These are phyloP conservation scores for Emericellopsis cladophorae DNA, from an alignment of 2,329 filamentous ascomycete genomes.

Conservation along the genomic window DNA sequence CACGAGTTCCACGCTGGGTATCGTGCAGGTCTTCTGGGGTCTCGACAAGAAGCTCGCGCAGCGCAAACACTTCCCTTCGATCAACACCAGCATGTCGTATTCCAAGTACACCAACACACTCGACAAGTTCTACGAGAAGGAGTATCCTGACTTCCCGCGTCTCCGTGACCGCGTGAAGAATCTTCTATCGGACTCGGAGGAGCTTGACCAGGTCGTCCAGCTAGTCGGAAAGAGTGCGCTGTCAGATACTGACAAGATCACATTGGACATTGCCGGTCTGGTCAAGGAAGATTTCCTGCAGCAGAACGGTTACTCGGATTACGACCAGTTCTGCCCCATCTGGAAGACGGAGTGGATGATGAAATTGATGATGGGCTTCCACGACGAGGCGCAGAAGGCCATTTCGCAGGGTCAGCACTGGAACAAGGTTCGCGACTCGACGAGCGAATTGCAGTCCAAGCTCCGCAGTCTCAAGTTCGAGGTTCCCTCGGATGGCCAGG, in stretches of 20 bases:
- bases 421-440: slow-evolving; percentile 86
- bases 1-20: slow-evolving; percentile 83
- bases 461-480: slow-evolving; percentile 96
- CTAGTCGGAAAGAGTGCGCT: slow-evolving; percentile 94
- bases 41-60: slow-evolving; percentile 99
- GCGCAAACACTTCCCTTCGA: slow-evolving; percentile 96
- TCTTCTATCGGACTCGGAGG: slow-evolving; percentile 87
- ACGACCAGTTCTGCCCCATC: slow-evolving; percentile 97
- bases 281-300: slow-evolving; percentile 98
- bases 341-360: slow-evolving; percentile 99
- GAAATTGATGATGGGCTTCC: slow-evolving; percentile 97
- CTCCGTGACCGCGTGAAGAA: slow-evolving; percentile 89
- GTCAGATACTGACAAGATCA: slow-evolving; percentile 97
- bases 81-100: slow-evolving; percentile 92
- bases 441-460: slow-evolving; percentile 70
- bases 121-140: slow-evolving; percentile 88
- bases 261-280: slow-evolving; percentile 77
- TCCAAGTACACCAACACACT: slow-evolving; percentile 87
- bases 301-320: slow-evolving; percentile 98
- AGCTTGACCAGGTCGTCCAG: slow-evolving; percentile 96
- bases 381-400: slow-evolving; percentile 94
- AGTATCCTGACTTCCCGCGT: slow-evolving; percentile 86
- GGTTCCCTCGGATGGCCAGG: slow-evolving; percentile 73
- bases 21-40: slow-evolving; percentile 99
- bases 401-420: slow-evolving; percentile 83